A percentile compares a stretch with the other conserved stretches of the same genome.
These are phyloP conservation scores for Debaryomyces psychrophilus DNA, from an alignment of 1,139 yeast species.

Conservation along the genomic window DNA sequence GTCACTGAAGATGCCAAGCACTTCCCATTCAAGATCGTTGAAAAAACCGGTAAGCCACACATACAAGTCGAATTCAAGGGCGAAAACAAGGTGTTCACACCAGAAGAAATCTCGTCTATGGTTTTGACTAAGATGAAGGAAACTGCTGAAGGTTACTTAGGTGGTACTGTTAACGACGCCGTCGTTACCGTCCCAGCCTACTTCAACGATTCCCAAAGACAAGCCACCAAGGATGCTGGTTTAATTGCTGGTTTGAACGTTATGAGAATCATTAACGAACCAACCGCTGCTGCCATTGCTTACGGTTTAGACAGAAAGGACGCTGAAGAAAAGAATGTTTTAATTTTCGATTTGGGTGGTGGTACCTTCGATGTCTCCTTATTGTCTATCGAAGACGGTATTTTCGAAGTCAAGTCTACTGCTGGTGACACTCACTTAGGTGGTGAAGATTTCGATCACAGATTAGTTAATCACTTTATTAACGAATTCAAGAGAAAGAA, in stretches of 20 bases:
- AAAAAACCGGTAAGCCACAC: conserved; percentile 83
- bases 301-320: conserved; percentile 62
- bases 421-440: conserved; percentile 99
- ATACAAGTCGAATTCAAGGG: conserved; percentile 93
- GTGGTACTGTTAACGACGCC: conserved; percentile 46
- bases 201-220: conserved; percentile 54
- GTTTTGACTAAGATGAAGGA: conserved; percentile 71
- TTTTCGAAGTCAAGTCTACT: conserved; percentile 95
- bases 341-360: conserved; percentile 55
- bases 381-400: conserved; percentile 93
- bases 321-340: conserved; percentile 75
- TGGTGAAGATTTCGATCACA: conserved; percentile 74
- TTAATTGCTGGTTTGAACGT: conserved; percentile 53
- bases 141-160: conserved; percentile 50
- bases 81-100: conserved; percentile 93
- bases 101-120: conserved; percentile 97
- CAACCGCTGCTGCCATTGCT: conserved; percentile 56
- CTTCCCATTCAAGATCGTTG: conserved; percentile 50
- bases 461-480: conserved; percentile 76
- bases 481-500: conserved; percentile 96
- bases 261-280: conserved; percentile 53
- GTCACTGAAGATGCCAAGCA: conserved; percentile 48
- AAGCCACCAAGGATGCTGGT: conserved; percentile 56
- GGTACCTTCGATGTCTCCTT: conserved; percentile 63
- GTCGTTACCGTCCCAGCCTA: conserved; percentile 56